Evolutionary conservation across 2,329 filamentous ascomycete species (phyloP).

Genomic region (Aspergillus ochraceus): DNA sequence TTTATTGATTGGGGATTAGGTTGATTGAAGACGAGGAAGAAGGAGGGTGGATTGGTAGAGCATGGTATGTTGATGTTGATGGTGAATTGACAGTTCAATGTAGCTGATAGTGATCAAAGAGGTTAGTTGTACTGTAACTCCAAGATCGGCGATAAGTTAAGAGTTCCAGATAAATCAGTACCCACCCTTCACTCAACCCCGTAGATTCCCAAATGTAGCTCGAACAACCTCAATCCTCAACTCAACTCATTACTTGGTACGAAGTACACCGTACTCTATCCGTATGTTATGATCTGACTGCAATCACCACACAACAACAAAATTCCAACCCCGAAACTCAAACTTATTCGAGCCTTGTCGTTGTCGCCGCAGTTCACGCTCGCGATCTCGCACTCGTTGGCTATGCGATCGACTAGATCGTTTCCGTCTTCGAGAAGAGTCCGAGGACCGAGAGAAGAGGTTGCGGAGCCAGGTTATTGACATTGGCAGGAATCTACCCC

Average conservation of each 20-base stretch:
- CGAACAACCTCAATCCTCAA: background rate
- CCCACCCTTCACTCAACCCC: background rate
- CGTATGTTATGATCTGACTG: no score
- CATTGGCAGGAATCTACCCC: background rate
- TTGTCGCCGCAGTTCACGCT: constrained; percentile 2
- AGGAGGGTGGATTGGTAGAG: background rate
- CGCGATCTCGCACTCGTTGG: background rate
- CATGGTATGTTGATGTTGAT: no score
- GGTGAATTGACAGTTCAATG: no score
- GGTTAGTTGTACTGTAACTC: no score
- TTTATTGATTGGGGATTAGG: background rate
- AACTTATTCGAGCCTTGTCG: background rate
- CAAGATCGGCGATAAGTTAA: background rate
- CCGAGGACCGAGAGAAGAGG: background rate
- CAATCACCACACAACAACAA: background rate
- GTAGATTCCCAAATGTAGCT: no score
- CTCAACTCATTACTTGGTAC: no score
- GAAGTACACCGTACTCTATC: no score
- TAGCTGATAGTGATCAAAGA: no score
- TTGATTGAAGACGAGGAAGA: background rate
- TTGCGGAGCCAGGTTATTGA: constrained; percentile 1
- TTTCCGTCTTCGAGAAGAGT: background rate
- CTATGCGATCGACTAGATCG: background rate
- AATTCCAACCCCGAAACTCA: background rate
- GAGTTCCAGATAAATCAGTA: background rate